Conservation (phyloP, 1,139 yeast species). For the Candida sojae region DNA sequence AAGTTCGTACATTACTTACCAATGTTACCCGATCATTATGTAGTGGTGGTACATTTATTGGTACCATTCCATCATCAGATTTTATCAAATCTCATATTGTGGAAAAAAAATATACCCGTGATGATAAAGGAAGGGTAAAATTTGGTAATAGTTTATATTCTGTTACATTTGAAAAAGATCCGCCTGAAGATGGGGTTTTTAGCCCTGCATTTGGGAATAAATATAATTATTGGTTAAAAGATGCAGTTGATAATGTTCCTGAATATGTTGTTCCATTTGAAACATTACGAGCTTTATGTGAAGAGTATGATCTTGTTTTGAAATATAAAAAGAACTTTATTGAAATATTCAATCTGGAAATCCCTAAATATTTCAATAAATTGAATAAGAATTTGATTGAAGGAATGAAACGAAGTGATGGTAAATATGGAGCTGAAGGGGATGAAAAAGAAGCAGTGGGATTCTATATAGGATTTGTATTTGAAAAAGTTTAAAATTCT, state of each 20-base stretch:
- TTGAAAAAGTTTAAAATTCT: constrained; percentile 47
- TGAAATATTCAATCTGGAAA: constrained; percentile 79
- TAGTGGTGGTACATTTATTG: constrained; percentile 85
- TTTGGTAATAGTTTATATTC: constrained; percentile 88
- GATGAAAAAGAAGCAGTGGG: constrained; percentile 89
- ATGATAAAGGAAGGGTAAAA: constrained; percentile 44
- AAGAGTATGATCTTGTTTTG: constrained; percentile 76
- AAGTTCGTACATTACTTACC: constrained; percentile 68
- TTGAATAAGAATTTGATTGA: constrained; percentile 67
- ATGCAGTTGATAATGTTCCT: constrained; percentile 95
- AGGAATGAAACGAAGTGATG: constrained; percentile 73
- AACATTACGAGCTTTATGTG: constrained; percentile 76
- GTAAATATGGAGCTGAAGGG: constrained; percentile 84
- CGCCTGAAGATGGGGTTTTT: constrained; percentile 73
- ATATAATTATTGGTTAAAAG: constrained; percentile 79
- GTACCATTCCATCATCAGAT: constrained; percentile 93
- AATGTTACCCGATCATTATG: constrained; percentile 77
- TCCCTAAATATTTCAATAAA: constrained; percentile 61
- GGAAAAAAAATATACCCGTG: constrained; percentile 37
- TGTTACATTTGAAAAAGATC: constrained; percentile 74
- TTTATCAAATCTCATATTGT: constrained; percentile 68
- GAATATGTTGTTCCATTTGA: constrained; percentile 98
- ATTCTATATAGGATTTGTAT: constrained; percentile 78
- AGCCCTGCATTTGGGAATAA: constrained; percentile 80
- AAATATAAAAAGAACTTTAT: constrained; percentile 76